Evolutionary conservation across 2,329 filamentous ascomycete genomes (phyloP).

Genomic region (Cladosporium colombiae): DNA sequence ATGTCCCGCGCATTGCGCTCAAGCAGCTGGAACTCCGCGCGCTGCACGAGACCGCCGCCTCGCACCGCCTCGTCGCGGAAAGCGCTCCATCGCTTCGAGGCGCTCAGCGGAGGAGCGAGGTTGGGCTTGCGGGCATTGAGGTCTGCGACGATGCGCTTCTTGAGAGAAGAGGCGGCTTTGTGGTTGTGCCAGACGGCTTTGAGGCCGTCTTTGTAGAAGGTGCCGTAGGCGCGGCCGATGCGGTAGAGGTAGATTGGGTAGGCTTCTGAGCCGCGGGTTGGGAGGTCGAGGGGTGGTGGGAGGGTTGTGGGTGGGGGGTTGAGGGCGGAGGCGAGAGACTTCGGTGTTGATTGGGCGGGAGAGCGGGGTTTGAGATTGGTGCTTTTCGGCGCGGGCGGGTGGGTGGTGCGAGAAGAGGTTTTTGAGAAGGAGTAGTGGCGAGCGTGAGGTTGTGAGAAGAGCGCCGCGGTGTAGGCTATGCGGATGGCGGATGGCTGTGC

Average conservation of each 20-base stretch:
- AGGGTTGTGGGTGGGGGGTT: slow-evolving; percentile 75
- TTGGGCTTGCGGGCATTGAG: slow-evolving; percentile 20
- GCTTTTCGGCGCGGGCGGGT: neutral
- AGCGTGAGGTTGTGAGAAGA: neutral
- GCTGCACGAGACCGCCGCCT: slow-evolving; percentile 46
- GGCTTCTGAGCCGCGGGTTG: slow-evolving; percentile 53
- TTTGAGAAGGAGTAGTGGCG: slow-evolving; percentile 24
- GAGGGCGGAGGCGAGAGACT: slow-evolving; percentile 38
- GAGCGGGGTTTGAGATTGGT: neutral
- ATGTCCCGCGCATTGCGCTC: slow-evolving; percentile 70
- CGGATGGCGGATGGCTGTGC: neutral
- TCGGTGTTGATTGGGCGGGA: neutral
- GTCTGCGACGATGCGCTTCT: slow-evolving; percentile 46
- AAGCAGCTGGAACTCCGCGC: slow-evolving; percentile 71
- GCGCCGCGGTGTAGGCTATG: slow-evolving; percentile 8
- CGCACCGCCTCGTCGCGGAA: slow-evolving; percentile 10
- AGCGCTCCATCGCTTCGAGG: slow-evolving; percentile 8
- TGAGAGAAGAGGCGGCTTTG: slow-evolving; percentile 46
- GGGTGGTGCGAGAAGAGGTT: neutral
- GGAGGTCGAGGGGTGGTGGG: slow-evolving; percentile 68
- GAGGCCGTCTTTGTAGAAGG: slow-evolving; percentile 86
- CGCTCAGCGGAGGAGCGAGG: slow-evolving; percentile 9
- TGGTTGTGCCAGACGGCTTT: slow-evolving; percentile 72
- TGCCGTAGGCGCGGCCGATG: slow-evolving; percentile 72
- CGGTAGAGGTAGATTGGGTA: slow-evolving; percentile 57